A percentile compares a stretch with the other conserved stretches of the same genome.
These are phyloP conservation scores for Silene uniflora DNA, from an alignment of 148 eudicot species.

Conservation along the genomic window DNA sequence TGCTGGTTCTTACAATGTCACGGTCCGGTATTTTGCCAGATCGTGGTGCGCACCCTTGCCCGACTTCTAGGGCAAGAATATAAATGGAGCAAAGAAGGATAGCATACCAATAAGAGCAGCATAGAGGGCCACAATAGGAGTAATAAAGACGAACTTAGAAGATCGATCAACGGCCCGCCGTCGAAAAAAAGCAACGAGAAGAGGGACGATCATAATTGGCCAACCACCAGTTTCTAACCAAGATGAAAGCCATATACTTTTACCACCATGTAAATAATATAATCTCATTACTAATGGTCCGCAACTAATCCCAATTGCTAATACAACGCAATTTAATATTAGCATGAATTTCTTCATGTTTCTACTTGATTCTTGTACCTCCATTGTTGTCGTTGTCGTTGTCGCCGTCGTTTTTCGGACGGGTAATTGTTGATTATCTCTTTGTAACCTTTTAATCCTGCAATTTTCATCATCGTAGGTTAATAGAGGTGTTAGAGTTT, in stretches of 20 bases:
- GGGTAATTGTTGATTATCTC: background rate
- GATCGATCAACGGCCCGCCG: slow-evolving; percentile 30
- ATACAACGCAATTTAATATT: slow-evolving; percentile 36
- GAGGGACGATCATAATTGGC: slow-evolving; percentile 50
- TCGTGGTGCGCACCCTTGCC: too few relatives aligned
- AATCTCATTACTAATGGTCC: slow-evolving; percentile 70
- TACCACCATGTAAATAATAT: slow-evolving; percentile 65
- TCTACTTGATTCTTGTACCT: background rate
- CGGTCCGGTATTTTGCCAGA: too few relatives aligned
- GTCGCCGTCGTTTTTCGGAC: background rate
- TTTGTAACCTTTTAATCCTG: slow-evolving; percentile 16
- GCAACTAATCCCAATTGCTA: slow-evolving; percentile 47
- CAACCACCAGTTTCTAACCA: slow-evolving; percentile 55
- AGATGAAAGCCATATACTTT: slow-evolving; percentile 54
- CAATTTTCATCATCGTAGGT: background rate
- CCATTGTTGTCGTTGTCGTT: background rate
- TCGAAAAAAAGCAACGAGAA: slow-evolving; percentile 31
- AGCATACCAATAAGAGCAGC: slow-evolving; percentile 32
- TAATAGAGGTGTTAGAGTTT: slow-evolving; percentile 9
- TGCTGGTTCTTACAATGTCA: too few relatives aligned
- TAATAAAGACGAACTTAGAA: slow-evolving; percentile 33
- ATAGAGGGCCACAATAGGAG: slow-evolving; percentile 12
- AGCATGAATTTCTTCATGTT: slow-evolving; percentile 32
- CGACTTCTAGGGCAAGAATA: too few relatives aligned
- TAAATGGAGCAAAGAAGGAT: background rate